These are phyloP conservation scores for Pterocarpus macrocarpus DNA, from an alignment of 306 rosid species.

Conservation along the genomic window DNA sequence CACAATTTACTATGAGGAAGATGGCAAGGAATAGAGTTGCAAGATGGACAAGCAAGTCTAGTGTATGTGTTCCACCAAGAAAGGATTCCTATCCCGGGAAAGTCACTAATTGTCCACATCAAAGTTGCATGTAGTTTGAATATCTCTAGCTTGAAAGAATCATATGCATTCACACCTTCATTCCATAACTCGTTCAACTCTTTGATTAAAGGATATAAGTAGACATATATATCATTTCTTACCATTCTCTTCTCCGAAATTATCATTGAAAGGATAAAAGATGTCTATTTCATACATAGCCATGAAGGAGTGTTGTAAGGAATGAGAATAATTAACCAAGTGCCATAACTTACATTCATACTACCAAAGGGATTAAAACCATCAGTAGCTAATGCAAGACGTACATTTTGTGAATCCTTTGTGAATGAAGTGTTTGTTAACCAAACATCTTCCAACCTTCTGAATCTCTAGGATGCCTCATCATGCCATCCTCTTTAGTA, in stretches of 20 bases:
- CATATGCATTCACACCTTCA: background rate
- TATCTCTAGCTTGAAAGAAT: background rate
- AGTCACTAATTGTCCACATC: background rate
- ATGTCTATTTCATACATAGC: background rate
- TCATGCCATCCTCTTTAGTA: background rate
- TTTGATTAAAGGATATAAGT: background rate
- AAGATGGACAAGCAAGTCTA: background rate
- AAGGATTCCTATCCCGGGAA: background rate
- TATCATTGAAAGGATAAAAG: constrained; percentile 5
- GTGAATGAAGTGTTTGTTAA: too few species aligned
- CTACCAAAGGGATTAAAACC: too few species aligned
- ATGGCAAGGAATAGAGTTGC: background rate
- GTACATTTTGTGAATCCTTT: too few species aligned
- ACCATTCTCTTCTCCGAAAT: background rate
- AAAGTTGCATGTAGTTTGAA: constrained; percentile 4
- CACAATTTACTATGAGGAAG: background rate
- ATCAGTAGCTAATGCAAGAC: too few species aligned
- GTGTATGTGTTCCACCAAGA: background rate
- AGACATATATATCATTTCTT: background rate
- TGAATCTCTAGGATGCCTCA: background rate
- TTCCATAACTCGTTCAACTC: background rate
- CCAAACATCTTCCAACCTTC: background rate
- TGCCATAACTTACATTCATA: too few species aligned
- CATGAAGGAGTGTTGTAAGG: background rate
- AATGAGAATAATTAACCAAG: too few species aligned